A percentile compares a stretch with the other conserved stretches of the same genome.
These are phyloP conservation scores for Neodidymelliopsis sp. DNA, from an alignment of 2,329 filamentous ascomycete genomes.

Conservation along the genomic window DNA sequence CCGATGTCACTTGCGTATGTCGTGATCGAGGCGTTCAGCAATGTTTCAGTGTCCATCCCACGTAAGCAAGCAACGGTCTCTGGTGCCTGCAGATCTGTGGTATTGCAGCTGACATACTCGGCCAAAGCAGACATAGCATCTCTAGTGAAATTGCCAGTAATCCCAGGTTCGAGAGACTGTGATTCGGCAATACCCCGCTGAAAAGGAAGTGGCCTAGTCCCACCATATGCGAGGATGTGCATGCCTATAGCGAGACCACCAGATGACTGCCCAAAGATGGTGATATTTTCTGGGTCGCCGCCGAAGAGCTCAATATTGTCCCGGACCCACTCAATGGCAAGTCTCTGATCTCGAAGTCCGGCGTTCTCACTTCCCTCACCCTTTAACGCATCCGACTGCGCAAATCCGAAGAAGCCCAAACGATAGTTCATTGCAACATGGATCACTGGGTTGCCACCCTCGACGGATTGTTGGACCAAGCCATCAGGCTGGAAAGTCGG, in stretches of 20 bases:
- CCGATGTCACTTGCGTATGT: slow-evolving; percentile 51
- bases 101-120: slow-evolving; percentile 55
- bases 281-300: slow-evolving; percentile 47
- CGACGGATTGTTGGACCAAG: slow-evolving; percentile 56
- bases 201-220: slow-evolving; percentile 38
- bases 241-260: slow-evolving; percentile 43
- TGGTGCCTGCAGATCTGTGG: slow-evolving; percentile 47
- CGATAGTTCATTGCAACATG: slow-evolving; percentile 49
- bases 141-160: slow-evolving; percentile 55
- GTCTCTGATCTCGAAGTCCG: slow-evolving; percentile 50
- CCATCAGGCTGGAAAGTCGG: slow-evolving; percentile 54
- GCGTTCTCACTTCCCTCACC: slow-evolving; percentile 47
- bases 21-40: slow-evolving; percentile 55
- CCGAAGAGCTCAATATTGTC: slow-evolving; percentile 48
- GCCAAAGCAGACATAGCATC: slow-evolving; percentile 57
- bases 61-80: slow-evolving; percentile 59
- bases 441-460: slow-evolving; percentile 52
- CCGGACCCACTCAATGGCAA: slow-evolving; percentile 51
- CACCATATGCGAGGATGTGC: slow-evolving; percentile 47
- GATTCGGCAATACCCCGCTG: slow-evolving; percentile 51
- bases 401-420: slow-evolving; percentile 51
- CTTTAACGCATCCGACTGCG: slow-evolving; percentile 43
- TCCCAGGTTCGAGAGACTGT: slow-evolving; percentile 61
- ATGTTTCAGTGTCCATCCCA: slow-evolving; percentile 50
- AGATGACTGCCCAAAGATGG: slow-evolving; percentile 51